Evolutionary conservation across 805 yeast genomes (phyloP).

Genomic region (Yarrowia deformans): DNA sequence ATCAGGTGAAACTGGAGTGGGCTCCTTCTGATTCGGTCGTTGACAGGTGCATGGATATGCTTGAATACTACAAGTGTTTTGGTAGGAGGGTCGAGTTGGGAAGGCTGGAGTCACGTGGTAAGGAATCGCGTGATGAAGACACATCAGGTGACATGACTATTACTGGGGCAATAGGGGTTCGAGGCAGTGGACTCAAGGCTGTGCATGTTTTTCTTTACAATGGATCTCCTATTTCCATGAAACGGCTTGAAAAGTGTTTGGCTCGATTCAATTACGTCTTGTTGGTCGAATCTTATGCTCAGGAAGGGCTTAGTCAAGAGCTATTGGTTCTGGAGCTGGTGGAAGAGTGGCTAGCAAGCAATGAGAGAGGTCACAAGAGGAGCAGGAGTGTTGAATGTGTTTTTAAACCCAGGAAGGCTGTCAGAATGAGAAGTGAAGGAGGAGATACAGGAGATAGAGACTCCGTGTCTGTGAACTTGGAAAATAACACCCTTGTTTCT

Average conservation of each 20-base stretch:
- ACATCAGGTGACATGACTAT: neutral
- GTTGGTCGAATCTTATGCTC: conserved; percentile 4
- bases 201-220: conserved; percentile 17
- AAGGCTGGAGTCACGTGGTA: neutral
- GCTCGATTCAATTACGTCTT: conserved; percentile 9
- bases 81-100: neutral
- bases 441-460: neutral
- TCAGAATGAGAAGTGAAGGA: conserved; percentile 2
- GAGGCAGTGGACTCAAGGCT: neutral
- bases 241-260: neutral
- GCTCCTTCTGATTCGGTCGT: neutral
- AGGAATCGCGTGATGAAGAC: neutral
- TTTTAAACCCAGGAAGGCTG: neutral
- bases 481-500: neutral
- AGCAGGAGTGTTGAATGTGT: conserved; percentile 5
- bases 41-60: conserved; percentile 21
- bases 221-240: neutral
- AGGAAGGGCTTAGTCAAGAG: conserved; percentile 12
- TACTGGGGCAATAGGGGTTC: neutral
- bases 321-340: neutral
- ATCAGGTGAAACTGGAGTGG: neutral
- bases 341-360: neutral
- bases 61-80: conserved; percentile 20
- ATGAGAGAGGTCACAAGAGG: conserved; percentile 3
- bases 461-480: neutral